Percentiles rank a stretch among this genome's conserved stretches.
Evolutionary conservation across 2,329 filamentous ascomycete species (phyloP).

Genomic region (Coleophoma eucalyptorum): DNA sequence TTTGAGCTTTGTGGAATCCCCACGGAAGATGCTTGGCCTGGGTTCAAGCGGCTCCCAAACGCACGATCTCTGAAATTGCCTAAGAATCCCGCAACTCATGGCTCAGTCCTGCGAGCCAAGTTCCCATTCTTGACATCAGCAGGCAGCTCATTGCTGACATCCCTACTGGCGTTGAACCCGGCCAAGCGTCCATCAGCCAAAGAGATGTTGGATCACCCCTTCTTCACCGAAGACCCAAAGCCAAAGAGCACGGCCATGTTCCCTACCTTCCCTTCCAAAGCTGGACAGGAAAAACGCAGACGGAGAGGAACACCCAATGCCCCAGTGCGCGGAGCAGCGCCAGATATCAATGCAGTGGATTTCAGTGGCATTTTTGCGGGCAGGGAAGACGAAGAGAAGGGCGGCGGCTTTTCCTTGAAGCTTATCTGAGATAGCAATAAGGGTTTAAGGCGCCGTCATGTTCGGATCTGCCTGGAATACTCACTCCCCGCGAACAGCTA

Average conservation of each 20-base stretch:
- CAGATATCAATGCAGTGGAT: constrained; percentile 51
- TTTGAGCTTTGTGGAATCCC: constrained; percentile 88
- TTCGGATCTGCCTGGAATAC: too few relatives aligned
- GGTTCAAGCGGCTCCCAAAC: constrained; percentile 83
- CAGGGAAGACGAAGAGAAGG: constrained; percentile 59
- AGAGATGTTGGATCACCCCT: constrained; percentile 74
- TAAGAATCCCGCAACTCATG: constrained; percentile 32
- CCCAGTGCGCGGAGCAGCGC: constrained; percentile 68
- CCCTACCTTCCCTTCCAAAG: constrained; percentile 94
- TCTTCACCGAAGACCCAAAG: constrained; percentile 85
- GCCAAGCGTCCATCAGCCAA: constrained; percentile 63
- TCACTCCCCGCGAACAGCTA: too few relatives aligned
- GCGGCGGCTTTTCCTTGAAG: constrained; percentile 63
- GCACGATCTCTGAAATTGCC: constrained; percentile 75
- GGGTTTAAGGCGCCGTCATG: too few relatives aligned
- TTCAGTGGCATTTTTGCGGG: constrained; percentile 70
- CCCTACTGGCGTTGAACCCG: constrained; percentile 74
- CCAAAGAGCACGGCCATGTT: constrained; percentile 92
- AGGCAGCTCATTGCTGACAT: constrained; percentile 65
- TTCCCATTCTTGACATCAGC: constrained; percentile 80
- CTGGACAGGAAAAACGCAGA: constrained; percentile 80
- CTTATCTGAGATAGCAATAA: constrained; percentile 46
- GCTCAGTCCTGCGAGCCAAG: constrained; percentile 63
- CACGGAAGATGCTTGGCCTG: constrained; percentile 78
- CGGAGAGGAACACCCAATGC: constrained; percentile 75